phyloP scores from a whole-genome alignment of 2,329 filamentous ascomycete species.

The Aspergillus piperis region DNA sequence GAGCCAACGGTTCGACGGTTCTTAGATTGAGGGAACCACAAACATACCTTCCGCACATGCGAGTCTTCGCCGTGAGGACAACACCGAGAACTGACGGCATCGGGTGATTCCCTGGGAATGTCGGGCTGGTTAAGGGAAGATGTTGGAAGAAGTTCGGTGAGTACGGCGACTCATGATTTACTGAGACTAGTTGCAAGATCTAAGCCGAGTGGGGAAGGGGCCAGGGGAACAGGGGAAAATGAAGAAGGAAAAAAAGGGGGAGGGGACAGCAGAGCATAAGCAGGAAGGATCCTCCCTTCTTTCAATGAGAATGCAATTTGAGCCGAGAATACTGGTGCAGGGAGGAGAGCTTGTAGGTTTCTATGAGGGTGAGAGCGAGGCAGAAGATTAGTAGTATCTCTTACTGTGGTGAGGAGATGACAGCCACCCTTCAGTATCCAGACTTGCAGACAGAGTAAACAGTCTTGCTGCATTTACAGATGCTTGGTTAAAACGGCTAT shows the following conservation, averaged over 20 bases:
- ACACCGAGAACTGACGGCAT: neutral
- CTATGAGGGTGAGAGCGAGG: neutral
- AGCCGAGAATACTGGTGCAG: neutral
- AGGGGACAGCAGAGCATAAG: neutral
- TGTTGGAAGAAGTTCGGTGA: neutral
- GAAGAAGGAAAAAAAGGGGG: neutral
- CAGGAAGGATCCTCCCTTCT: neutral
- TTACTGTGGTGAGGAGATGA: neutral
- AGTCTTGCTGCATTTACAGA: neutral
- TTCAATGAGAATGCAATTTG: neutral
- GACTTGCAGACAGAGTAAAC: neutral
- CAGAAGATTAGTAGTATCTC: neutral
- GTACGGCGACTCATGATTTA: neutral
- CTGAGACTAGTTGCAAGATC: neutral
- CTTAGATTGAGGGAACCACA: neutral
- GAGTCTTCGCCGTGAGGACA: neutral
- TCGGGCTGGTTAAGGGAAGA: neutral
- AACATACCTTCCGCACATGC: neutral
- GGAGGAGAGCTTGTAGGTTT: neutral
- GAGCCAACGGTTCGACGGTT: neutral
- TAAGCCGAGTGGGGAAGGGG: conserved; percentile 3
- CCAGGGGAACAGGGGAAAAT: neutral
- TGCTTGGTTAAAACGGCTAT: neutral
- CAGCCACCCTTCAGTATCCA: neutral
- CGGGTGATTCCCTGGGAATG: neutral